These are phyloP conservation scores for Venturia effusa DNA, from an alignment of 2,329 filamentous ascomycete species.

Conservation along the genomic window DNA sequence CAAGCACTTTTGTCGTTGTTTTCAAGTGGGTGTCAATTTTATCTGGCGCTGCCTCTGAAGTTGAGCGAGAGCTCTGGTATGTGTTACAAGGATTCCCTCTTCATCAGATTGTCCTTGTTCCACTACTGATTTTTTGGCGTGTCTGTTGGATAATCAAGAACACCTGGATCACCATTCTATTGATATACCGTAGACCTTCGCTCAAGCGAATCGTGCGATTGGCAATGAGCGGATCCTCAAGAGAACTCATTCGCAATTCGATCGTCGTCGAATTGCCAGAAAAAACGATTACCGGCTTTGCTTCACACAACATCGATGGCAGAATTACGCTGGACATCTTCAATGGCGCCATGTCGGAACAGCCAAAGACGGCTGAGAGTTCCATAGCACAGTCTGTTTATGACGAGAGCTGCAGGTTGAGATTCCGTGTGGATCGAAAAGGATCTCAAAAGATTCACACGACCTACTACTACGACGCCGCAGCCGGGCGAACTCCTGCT, in stretches of 20 bases:
- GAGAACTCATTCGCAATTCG: slow-evolving; percentile 1
- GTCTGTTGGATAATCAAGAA: slow-evolving; percentile 4
- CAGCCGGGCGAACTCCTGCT: background rate
- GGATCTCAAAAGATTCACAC: background rate
- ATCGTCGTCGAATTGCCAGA: background rate
- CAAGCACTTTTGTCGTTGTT: background rate
- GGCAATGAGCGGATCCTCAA: background rate
- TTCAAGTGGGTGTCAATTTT: slow-evolving; percentile 3
- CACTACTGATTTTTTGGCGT: background rate
- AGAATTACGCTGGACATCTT: slow-evolving; percentile 1
- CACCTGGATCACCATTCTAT: background rate
- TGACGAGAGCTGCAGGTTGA: background rate
- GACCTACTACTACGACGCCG: background rate
- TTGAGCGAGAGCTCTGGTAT: slow-evolving; percentile 6
- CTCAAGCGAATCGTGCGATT: background rate
- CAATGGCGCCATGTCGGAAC: slow-evolving; percentile 3
- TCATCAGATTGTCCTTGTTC: background rate
- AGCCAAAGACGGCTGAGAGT: background rate
- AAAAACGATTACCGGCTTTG: slow-evolving; percentile 6
- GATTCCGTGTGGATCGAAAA: background rate
- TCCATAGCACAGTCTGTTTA: background rate
- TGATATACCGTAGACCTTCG: background rate
- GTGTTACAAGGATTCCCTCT: background rate
- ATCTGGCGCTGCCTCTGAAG: slow-evolving; percentile 1
- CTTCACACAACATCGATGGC: background rate